These are phyloP conservation scores for Xerocomellus amylosporus DNA, from an alignment of 768 basidiomycete genomes.

Conservation along the genomic window DNA sequence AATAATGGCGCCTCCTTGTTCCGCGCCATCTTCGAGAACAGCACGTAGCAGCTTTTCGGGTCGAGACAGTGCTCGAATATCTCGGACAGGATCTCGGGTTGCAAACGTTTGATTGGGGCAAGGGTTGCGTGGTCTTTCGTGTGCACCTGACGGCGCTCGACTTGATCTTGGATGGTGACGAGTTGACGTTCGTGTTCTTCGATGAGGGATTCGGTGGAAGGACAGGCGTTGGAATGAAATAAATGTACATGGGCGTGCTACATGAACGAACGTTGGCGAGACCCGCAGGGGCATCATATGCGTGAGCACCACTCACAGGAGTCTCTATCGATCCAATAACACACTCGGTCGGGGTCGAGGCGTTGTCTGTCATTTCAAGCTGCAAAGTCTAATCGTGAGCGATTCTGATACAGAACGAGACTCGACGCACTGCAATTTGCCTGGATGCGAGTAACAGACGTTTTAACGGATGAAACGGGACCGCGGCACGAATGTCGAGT, in stretches of 20 bases:
- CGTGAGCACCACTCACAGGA: slow-evolving; percentile 12
- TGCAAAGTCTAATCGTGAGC: neutral
- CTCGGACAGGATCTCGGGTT: slow-evolving; percentile 25
- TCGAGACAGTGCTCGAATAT: slow-evolving; percentile 27
- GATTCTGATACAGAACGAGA: neutral
- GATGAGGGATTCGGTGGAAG: slow-evolving; percentile 15
- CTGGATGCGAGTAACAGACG: too few relatives aligned
- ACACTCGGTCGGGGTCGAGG: neutral
- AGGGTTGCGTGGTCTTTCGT: slow-evolving; percentile 6
- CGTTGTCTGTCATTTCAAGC: slow-evolving; percentile 1
- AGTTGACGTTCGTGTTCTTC: slow-evolving; percentile 17
- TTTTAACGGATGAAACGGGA: too few relatives aligned
- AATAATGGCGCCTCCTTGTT: slow-evolving; percentile 22
- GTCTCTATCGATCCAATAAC: neutral
- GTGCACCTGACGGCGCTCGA: neutral
- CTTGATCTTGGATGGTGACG: slow-evolving; percentile 8
- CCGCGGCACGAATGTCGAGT: too few relatives aligned
- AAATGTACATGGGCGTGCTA: slow-evolving; percentile 10
- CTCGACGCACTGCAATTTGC: neutral
- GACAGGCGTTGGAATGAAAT: slow-evolving; percentile 16
- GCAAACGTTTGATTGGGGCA: slow-evolving; percentile 25
- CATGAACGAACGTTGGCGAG: neutral
- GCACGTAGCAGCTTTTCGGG: neutral
- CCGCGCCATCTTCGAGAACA: neutral
- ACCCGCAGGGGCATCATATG: neutral